Evolutionary conservation across 257 asterid species (phyloP), one percentile per base, ranked within the genome.

Genomic region (Striga asiatica): DNA sequence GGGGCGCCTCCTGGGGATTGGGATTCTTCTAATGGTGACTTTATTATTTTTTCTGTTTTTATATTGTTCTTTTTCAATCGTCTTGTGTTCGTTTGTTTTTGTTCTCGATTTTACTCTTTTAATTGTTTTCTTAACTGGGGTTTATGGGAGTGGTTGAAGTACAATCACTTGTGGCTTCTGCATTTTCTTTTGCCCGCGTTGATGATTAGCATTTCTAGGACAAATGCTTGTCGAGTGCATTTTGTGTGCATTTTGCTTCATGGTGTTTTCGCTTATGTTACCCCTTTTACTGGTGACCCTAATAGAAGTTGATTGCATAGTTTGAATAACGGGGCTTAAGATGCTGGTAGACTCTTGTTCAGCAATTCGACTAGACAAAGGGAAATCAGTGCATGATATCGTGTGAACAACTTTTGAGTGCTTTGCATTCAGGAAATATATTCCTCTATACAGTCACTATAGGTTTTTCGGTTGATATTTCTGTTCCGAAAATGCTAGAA

Each of bases 11-110:
- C 74, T 24, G 58, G 65, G 45, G 74, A 56, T 61, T 75, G 81
- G 84, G 76, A 58, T 43, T 48, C 74, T 18, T 61, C 71, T 41
- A 56, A 46, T 28, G 89, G 97, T 84, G 51, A 48, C 16, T 5
- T 38, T 6, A 18, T 21, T 46, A 43, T 11, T 23, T 32, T 35
- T 37, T 7, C 12, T 35, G 2, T 3, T 12, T 14, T 17, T 47
- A 46, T 12, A 32, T 38, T 18, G 0, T 43, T 43, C 8, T 13
- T 17, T 18, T 50, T 16, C 24, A 10, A 43, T 49, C 18, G 3
- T 62, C 25, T 20, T 34, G 17, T 46, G 66, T 10, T 62, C 60
- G 56, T 23, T 28, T 14, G 14, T 18, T n/a, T n/a, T 57, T 56
- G 9, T n/a, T 46, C 9, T 32, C 60, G 32, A 19, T 6, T 22